Conservation (phyloP, 257 asterid species). For the Nicotiana noctiflora region DNA sequence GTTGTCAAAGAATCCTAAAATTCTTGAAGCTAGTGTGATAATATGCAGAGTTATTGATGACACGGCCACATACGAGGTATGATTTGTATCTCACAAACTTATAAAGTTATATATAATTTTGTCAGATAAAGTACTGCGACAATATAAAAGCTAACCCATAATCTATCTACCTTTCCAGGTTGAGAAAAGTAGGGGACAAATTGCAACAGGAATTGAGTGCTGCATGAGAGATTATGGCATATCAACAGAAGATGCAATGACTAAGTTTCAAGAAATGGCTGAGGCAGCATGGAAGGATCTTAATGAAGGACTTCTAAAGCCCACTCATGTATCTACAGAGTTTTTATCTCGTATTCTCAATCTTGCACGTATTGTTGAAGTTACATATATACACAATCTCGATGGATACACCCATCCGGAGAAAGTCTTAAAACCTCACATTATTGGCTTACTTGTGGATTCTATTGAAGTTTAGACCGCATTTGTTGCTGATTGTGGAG, state of each 20-base stretch:
- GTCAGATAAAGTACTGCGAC: not conserved
- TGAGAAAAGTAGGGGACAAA: constrained; percentile 11
- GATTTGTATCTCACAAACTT: not conserved
- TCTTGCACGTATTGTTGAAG: too few species aligned
- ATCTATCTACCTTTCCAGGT: constrained; percentile 8
- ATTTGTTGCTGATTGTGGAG: too few species aligned
- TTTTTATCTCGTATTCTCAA: too few species aligned
- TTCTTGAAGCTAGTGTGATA: not conserved
- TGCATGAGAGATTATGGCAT: constrained; percentile 38
- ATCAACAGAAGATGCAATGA: constrained; percentile 29
- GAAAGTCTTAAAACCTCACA: too few species aligned
- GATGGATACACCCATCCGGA: too few species aligned
- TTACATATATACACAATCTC: too few species aligned
- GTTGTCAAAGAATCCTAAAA: not conserved
- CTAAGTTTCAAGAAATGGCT: constrained; percentile 18
- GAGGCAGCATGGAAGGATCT: constrained; percentile 45
- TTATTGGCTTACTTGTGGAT: too few species aligned
- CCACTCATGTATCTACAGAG: too few species aligned
- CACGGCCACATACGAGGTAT: constrained; percentile 32
- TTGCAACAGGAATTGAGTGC: constrained; percentile 37
- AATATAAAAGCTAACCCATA: too few species aligned
- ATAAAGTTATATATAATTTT: not conserved
- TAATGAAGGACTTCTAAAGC: constrained; percentile 24
- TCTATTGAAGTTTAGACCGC: too few species aligned
- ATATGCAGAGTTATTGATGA: constrained; percentile 30